Evolutionary conservation across 2,329 filamentous ascomycete genomes (phyloP).

Genomic region (Aspergillus arachidicola): DNA sequence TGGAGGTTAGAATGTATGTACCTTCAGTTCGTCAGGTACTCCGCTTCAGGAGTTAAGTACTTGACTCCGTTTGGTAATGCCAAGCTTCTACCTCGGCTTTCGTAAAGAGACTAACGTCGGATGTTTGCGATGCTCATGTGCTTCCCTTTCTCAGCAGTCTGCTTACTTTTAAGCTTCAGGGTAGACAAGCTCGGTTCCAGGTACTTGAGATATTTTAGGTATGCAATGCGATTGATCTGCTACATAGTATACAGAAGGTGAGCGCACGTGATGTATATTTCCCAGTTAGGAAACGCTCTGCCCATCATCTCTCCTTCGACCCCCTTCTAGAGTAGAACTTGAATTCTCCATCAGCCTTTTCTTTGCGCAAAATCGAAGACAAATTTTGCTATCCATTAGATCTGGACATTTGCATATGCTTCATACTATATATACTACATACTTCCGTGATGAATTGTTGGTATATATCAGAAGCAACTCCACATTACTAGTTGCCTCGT

Average conservation of each 20-base stretch:
- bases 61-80: background rate
- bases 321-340: background rate
- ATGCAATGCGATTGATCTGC: background rate
- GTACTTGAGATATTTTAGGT: background rate
- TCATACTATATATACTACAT: background rate
- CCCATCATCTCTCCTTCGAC: too few species aligned
- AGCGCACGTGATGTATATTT: background rate
- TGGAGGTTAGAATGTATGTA: background rate
- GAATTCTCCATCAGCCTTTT: background rate
- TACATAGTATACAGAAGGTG: background rate
- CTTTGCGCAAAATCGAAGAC: too few species aligned
- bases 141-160: background rate
- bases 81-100: conserved; percentile 3
- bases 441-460: background rate
- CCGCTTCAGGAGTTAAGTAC: conserved; percentile 1
- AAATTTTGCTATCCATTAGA: too few species aligned
- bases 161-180: background rate
- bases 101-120: background rate
- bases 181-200: background rate
- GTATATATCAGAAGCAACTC: background rate
- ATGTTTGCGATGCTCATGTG: background rate
- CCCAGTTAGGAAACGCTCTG: background rate
- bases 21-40: background rate
- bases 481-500: background rate
- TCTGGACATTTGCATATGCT: too few species aligned